A percentile compares a stretch with the other conserved stretches of the same genome.
These are phyloP conservation scores for Arabidopsis arenosa DNA, from an alignment of 345 rosid species.

Conservation along the genomic window DNA sequence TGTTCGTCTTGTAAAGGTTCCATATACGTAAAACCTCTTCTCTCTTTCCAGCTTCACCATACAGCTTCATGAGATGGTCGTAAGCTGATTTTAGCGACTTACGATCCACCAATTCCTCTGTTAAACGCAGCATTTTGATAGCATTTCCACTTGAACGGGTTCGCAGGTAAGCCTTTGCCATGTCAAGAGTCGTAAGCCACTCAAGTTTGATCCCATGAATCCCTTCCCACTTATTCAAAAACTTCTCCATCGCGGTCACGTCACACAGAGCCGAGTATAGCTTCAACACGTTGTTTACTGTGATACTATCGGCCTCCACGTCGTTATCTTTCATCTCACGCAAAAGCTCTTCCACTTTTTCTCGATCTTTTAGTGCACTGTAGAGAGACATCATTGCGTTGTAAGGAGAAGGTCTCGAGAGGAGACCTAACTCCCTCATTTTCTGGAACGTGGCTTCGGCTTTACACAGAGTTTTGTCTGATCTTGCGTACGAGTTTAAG, in stretches of 20 bases:
- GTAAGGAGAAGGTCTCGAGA: slow-evolving; percentile 13
- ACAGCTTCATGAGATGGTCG: slow-evolving; percentile 14
- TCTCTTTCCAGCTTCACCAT: slow-evolving; percentile 11
- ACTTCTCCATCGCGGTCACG: background rate
- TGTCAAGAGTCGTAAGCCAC: slow-evolving; percentile 1
- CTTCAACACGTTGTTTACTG: slow-evolving; percentile 5
- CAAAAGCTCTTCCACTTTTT: slow-evolving; percentile 8
- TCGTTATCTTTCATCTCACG: slow-evolving; percentile 12
- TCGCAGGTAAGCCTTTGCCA: slow-evolving; percentile 20
- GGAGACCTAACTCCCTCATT: slow-evolving; percentile 21
- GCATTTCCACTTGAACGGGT: slow-evolving; percentile 6
- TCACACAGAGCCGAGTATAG: slow-evolving; percentile 9
- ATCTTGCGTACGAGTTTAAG: background rate
- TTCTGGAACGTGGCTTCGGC: slow-evolving; percentile 26
- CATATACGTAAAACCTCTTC: slow-evolving; percentile 16
- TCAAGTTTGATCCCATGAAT: background rate
- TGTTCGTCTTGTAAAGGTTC: slow-evolving; percentile 1
- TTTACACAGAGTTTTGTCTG: slow-evolving; percentile 17
- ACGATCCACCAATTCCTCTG: background rate
- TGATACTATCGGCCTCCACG: background rate
- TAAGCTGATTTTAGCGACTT: slow-evolving; percentile 15
- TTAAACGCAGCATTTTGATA: background rate
- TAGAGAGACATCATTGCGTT: slow-evolving; percentile 13
- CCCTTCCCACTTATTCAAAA: background rate
- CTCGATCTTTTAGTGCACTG: background rate